Evolutionary conservation across 2,329 filamentous ascomycete species (phyloP).

Genomic region (Nigrospora oryzae): DNA sequence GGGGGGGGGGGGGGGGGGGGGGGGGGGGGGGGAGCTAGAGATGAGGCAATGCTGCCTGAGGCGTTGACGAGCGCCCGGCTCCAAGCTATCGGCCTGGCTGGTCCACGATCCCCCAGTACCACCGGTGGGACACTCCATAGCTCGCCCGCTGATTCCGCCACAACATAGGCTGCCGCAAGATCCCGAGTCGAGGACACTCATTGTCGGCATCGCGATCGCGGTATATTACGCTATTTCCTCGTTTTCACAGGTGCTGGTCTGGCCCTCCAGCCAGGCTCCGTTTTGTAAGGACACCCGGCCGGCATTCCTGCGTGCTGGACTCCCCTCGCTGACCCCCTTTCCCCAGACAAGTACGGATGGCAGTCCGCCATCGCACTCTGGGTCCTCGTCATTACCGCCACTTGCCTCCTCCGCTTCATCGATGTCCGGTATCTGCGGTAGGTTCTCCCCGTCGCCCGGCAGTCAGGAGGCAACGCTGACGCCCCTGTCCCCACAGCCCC

Average conservation of each 20-base stretch:
- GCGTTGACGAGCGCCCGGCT: no score
- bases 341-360: constrained; percentile 34
- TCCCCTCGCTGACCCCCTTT: not conserved
- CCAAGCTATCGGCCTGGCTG: no score
- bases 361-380: constrained; percentile 35
- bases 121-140: no score
- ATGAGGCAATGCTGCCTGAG: no score
- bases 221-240: constrained; percentile 40
- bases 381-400: constrained; percentile 35
- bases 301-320: not conserved
- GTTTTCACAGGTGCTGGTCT: constrained; percentile 42
- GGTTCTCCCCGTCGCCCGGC: not conserved
- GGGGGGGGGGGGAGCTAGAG: no score
- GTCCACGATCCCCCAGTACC: no score
- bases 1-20: no score
- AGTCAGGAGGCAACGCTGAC: not conserved
- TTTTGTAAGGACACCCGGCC: constrained; percentile 25
- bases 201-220: constrained; percentile 39
- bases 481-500: not conserved
- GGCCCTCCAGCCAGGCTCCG: constrained; percentile 41
- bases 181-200: constrained; percentile 37
- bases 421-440: constrained; percentile 31
- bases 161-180: constrained; percentile 29
- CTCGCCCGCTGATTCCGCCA: constrained; percentile 1
- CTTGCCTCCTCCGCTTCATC: constrained; percentile 30